Percentiles rank a stretch among this genome's conserved stretches.
These are phyloP conservation scores for Phyllosticta citrichinensis DNA, from an alignment of 2,329 filamentous ascomycete species.

Conservation along the genomic window DNA sequence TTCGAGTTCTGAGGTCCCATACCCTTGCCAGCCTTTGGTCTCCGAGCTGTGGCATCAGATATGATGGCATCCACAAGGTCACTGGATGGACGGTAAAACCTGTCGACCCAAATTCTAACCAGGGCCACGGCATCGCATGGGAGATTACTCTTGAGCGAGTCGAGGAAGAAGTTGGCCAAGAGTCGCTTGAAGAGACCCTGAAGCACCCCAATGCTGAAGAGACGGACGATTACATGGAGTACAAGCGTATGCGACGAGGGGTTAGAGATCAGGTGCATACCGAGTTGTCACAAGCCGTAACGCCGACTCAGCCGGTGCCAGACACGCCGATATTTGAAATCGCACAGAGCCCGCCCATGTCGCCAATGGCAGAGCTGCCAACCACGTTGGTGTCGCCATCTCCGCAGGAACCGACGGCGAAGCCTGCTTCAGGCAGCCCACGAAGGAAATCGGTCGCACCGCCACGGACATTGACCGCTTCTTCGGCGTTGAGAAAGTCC, in stretches of 20 bases:
- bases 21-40: slow-evolving; percentile 34
- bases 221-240: slow-evolving; percentile 39
- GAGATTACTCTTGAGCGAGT: slow-evolving; percentile 31
- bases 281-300: neutral
- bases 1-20: slow-evolving; percentile 37
- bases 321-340: neutral
- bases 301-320: neutral
- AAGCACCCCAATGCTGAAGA: slow-evolving; percentile 33
- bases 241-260: slow-evolving; percentile 27
- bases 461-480: neutral
- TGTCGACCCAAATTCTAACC: slow-evolving; percentile 10
- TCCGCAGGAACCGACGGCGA: neutral
- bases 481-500: neutral
- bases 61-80: slow-evolving; percentile 35
- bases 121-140: slow-evolving; percentile 23
- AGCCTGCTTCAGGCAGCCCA: neutral
- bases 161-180: slow-evolving; percentile 1
- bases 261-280: slow-evolving; percentile 13
- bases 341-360: neutral
- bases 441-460: neutral
- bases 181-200: slow-evolving; percentile 22
- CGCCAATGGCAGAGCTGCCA: neutral
- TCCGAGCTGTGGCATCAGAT: slow-evolving; percentile 37
- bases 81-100: slow-evolving; percentile 33
- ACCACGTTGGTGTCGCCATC: neutral